Evolutionary conservation across 2,329 filamentous ascomycete species (phyloP).

Genomic region (Sclerotinia borealis): DNA sequence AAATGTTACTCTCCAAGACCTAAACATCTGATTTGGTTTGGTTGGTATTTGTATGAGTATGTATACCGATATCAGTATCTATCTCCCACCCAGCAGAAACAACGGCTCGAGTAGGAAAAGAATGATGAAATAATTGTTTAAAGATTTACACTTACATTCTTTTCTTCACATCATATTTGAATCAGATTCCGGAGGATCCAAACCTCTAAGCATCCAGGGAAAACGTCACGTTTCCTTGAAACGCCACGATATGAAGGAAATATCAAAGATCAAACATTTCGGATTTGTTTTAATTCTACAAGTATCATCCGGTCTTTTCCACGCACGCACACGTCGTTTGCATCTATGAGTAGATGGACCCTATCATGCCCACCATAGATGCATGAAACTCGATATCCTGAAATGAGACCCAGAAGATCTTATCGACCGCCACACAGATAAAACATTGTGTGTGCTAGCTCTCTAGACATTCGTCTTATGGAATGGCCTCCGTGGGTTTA

Average conservation of each 20-base stretch:
- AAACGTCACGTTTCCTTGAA: not conserved
- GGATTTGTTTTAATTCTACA: not conserved
- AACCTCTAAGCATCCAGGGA: not conserved
- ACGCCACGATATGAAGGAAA: not conserved
- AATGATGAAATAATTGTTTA: not conserved
- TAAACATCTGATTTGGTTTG: not conserved
- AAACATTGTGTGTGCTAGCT: not conserved
- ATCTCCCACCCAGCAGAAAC: not conserved
- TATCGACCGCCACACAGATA: not conserved
- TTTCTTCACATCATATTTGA: not conserved
- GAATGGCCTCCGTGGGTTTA: not conserved
- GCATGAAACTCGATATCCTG: slow-evolving; percentile 1
- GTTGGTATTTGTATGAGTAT: not conserved
- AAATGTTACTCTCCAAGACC: not conserved
- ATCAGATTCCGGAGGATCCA: not conserved
- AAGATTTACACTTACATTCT: not conserved
- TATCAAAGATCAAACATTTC: not conserved
- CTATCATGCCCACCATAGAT: not conserved
- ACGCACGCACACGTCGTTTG: not conserved
- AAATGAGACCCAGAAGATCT: slow-evolving; percentile 2
- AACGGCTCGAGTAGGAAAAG: not conserved
- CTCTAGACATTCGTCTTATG: not conserved
- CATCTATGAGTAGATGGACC: not conserved
- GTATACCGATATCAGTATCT: not conserved
- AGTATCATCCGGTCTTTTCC: not conserved